These are phyloP conservation scores for Primulina eburnea DNA, from an alignment of 257 asterid species.

Conservation along the genomic window DNA sequence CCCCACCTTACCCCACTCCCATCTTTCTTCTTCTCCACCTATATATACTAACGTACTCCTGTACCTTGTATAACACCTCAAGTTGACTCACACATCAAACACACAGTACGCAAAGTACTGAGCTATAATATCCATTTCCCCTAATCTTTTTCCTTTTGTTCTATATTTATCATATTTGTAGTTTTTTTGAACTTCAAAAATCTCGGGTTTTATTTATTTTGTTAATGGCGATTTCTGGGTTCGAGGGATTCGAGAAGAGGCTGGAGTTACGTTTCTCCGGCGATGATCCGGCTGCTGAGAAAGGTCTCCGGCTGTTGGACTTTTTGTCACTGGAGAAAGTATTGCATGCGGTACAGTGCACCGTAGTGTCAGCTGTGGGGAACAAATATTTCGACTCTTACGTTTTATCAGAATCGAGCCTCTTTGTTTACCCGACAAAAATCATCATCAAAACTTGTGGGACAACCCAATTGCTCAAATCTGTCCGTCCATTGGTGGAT, in stretches of 20 bases:
- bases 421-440: constrained; percentile 80
- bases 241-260: constrained; percentile 93
- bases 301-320: constrained; percentile 66
- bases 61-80: constrained; percentile 52
- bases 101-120: neutral
- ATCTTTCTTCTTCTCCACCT: constrained; percentile 17
- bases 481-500: constrained; percentile 58
- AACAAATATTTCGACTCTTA: constrained; percentile 74
- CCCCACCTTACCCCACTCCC: constrained; percentile 1
- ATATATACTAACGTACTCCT: constrained; percentile 60
- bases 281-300: constrained; percentile 51
- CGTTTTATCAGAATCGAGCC: constrained; percentile 77
- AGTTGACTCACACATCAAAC: constrained; percentile 23
- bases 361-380: constrained; percentile 84
- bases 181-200: neutral
- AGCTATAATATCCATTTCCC: neutral
- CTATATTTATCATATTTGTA: neutral
- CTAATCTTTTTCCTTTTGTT: neutral
- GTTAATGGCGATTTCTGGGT: constrained; percentile 85
- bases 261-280: constrained; percentile 80
- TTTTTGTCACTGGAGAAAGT: constrained; percentile 59
- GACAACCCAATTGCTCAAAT: constrained; percentile 77
- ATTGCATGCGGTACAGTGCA: constrained; percentile 84
- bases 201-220: neutral
- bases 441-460: constrained; percentile 97